A percentile compares a stretch with the other conserved stretches of the same genome.
Evolutionary conservation across 345 rosid genomes (phyloP).

Genomic region (Melaleuca alternifolia): DNA sequence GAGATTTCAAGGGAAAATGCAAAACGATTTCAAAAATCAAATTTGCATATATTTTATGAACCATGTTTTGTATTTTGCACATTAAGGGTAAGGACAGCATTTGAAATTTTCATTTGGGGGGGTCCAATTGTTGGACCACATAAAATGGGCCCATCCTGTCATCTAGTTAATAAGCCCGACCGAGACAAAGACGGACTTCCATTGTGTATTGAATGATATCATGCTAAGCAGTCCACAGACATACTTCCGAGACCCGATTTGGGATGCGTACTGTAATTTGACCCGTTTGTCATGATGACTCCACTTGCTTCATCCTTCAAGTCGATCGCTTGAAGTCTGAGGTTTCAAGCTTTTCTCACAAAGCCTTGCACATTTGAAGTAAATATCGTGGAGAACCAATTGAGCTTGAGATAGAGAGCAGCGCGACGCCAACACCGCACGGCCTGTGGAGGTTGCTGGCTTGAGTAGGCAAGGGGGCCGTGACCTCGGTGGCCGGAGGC

Average conservation of each 20-base stretch:
- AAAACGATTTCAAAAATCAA: not conserved
- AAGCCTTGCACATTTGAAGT: not conserved
- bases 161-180: not conserved
- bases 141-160: not conserved
- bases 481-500: not conserved
- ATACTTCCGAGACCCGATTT: not conserved
- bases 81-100: not conserved
- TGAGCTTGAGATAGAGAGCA: not conserved
- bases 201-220: not conserved
- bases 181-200: not conserved
- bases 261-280: not conserved
- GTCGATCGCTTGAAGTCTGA: not conserved
- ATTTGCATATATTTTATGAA: not conserved
- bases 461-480: not conserved
- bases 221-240: not conserved
- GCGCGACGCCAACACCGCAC: not conserved
- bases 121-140: not conserved
- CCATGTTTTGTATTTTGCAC: not conserved
- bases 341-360: not conserved
- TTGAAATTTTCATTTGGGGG: not conserved
- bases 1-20: not conserved
- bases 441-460: not conserved
- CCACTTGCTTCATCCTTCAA: not conserved
- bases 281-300: not conserved
- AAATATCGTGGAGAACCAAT: not conserved